phyloP scores from a whole-genome alignment of 192 early-diverging fungal genomes.

The Chytriomyces sp. region DNA sequence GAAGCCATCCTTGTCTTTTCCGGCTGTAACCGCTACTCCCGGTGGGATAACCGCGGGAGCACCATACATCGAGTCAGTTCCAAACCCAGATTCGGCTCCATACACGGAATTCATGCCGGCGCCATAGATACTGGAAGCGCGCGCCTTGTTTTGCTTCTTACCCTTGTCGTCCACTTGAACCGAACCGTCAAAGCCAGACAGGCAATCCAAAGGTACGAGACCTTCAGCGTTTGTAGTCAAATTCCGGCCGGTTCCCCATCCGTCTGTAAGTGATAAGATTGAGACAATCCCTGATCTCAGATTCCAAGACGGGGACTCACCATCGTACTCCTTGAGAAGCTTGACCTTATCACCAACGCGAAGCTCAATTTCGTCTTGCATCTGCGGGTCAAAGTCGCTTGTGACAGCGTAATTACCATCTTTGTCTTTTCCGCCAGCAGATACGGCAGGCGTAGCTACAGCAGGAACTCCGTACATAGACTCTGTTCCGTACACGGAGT shows the following conservation, averaged over 20 bases:
- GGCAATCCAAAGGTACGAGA: conserved; percentile 19
- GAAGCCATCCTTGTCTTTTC: too few relatives aligned
- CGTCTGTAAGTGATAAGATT: neutral
- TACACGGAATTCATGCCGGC: neutral
- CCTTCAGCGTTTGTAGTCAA: conserved; percentile 14
- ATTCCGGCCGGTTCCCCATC: conserved; percentile 22
- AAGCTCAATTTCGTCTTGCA: conserved; percentile 21
- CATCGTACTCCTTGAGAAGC: neutral
- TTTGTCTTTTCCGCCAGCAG: neutral
- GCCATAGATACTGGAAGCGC: neutral
- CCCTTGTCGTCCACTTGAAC: neutral
- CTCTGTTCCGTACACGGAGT: neutral
- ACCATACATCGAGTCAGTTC: conserved; percentile 1
- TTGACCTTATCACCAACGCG: conserved; percentile 19
- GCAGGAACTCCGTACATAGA: neutral
- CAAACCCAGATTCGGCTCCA: neutral
- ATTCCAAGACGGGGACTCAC: neutral
- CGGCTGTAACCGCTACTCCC: too few relatives aligned
- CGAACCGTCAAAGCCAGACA: neutral
- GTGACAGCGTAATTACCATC: neutral
- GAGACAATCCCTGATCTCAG: neutral
- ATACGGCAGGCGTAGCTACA: neutral
- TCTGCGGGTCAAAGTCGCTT: conserved; percentile 27
- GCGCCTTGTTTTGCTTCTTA: neutral
- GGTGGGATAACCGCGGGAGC: too few relatives aligned